Evolutionary conservation across 2,329 filamentous ascomycete genomes (phyloP).

Genomic region (Colletotrichum higginsianum): DNA sequence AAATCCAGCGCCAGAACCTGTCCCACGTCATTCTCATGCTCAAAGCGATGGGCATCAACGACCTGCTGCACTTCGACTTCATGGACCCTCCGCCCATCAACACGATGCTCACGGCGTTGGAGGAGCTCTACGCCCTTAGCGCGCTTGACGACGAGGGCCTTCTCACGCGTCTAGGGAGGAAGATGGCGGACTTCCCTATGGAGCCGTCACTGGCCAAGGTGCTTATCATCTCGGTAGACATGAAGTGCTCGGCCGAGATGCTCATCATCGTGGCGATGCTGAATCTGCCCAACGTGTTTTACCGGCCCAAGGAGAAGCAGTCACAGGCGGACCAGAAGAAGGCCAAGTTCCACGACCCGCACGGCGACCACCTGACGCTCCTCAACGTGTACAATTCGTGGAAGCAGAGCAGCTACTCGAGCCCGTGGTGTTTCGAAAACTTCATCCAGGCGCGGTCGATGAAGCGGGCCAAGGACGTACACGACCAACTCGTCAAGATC

Average conservation of each 20-base stretch:
- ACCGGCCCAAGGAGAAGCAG: constrained; percentile 97
- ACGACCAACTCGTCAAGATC: constrained; percentile 92
- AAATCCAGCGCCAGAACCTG: constrained; percentile 95
- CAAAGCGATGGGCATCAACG: constrained; percentile 99
- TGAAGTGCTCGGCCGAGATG: constrained; percentile 93
- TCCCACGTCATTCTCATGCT: constrained; percentile 96
- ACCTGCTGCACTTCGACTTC: constrained; percentile 96
- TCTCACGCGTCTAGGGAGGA: constrained; percentile 89
- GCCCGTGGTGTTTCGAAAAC: constrained; percentile 97
- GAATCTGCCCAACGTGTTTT: constrained; percentile 88
- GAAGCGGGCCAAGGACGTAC: constrained; percentile 90
- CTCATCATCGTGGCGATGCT: constrained; percentile 97
- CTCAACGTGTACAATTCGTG: constrained; percentile 98
- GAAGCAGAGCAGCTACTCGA: constrained; percentile 87
- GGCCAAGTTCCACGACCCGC: constrained; percentile 94
- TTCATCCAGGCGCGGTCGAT: constrained; percentile 95
- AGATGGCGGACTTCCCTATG: constrained; percentile 99
- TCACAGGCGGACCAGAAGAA: constrained; percentile 97
- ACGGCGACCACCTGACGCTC: constrained; percentile 93
- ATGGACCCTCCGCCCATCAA: constrained; percentile 99
- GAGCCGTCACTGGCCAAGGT: constrained; percentile 93
- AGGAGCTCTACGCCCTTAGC: constrained; percentile 93
- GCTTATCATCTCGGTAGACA: constrained; percentile 88
- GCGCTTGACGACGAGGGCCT: constrained; percentile 96
- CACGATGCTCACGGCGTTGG: constrained; percentile 95